Conservation (phyloP, 371 early-diverging fungal species). For the Coemansia sp. region DNA sequence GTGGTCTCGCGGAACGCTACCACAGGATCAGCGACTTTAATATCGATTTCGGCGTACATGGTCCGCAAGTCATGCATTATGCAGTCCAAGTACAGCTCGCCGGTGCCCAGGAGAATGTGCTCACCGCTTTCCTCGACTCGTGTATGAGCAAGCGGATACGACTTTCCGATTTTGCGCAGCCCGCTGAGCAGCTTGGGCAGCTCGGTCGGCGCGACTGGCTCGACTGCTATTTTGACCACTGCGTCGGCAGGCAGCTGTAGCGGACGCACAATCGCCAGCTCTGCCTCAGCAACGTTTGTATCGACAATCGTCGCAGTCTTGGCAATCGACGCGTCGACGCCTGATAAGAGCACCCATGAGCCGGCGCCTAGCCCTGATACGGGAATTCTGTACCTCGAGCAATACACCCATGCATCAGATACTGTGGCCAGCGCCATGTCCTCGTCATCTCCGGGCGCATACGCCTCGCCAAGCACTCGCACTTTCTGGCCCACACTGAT, state of each 20-base stretch:
- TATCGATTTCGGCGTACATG: constrained; percentile 92
- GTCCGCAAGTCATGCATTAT: constrained; percentile 92
- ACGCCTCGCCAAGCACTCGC: constrained; percentile 89
- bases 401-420: constrained; percentile 69
- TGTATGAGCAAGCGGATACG: constrained; percentile 89
- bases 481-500: constrained; percentile 75
- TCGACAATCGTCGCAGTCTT: constrained; percentile 89
- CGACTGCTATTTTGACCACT: constrained; percentile 92
- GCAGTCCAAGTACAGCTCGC: constrained; percentile 95
- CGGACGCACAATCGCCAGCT: constrained; percentile 82
- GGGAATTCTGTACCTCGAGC: constrained; percentile 83
- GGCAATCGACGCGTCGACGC: constrained; percentile 87
- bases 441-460: constrained; percentile 90
- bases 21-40: constrained; percentile 96
- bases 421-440: constrained; percentile 89
- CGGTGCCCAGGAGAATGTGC: constrained; percentile 90
- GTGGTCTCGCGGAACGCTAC: constrained; percentile 96
- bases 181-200: constrained; percentile 97
- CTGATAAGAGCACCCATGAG: constrained; percentile 87
- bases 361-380: constrained; percentile 81
- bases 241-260: constrained; percentile 79
- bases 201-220: constrained; percentile 95
- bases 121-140: constrained; percentile 97
- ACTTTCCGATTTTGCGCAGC: constrained; percentile 89
- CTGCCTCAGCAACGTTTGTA: constrained; percentile 56